Evolutionary conservation across 768 basidiomycete species (phyloP).

Genomic region (Cystobasidium ongulense): DNA sequence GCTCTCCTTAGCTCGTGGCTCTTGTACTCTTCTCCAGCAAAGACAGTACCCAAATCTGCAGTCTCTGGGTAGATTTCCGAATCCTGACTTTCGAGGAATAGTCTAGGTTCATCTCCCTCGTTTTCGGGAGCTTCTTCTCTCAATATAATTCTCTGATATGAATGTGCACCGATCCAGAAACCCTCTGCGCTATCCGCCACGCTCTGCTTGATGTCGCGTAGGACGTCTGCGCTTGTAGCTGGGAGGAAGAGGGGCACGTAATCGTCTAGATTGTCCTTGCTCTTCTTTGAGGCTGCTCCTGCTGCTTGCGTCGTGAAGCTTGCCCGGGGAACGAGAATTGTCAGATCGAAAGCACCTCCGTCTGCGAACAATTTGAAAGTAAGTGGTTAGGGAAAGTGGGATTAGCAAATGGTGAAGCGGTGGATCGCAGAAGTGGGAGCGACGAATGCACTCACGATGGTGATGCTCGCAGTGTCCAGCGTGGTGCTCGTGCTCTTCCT

Average conservation of each 20-base stretch:
- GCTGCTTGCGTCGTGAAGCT: constrained; percentile 25
- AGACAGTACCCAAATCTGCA: constrained; percentile 47
- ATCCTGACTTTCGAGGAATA: constrained; percentile 40
- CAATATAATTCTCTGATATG: constrained; percentile 39
- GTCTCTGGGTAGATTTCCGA: constrained; percentile 46
- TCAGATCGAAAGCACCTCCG: constrained; percentile 32
- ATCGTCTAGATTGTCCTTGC: constrained; percentile 35
- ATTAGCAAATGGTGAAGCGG: background rate
- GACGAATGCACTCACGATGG: background rate
- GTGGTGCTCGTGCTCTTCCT: background rate
- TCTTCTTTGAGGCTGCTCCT: background rate
- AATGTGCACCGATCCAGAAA: constrained; percentile 50
- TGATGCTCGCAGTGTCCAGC: constrained; percentile 2
- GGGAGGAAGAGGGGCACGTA: constrained; percentile 33
- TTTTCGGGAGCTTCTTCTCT: constrained; percentile 37
- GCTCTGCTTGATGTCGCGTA: constrained; percentile 45
- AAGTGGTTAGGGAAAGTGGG: background rate
- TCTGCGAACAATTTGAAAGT: background rate
- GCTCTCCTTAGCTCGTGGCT: constrained; percentile 36
- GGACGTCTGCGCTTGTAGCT: constrained; percentile 37
- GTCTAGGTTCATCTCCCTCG: constrained; percentile 33
- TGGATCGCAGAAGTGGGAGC: background rate
- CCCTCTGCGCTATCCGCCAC: constrained; percentile 48
- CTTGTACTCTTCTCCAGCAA: constrained; percentile 42
- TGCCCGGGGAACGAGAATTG: constrained; percentile 34